phyloP scores from a whole-genome alignment of 2,329 filamentous ascomycete genomes.

The Colletotrichum tofieldiae region DNA sequence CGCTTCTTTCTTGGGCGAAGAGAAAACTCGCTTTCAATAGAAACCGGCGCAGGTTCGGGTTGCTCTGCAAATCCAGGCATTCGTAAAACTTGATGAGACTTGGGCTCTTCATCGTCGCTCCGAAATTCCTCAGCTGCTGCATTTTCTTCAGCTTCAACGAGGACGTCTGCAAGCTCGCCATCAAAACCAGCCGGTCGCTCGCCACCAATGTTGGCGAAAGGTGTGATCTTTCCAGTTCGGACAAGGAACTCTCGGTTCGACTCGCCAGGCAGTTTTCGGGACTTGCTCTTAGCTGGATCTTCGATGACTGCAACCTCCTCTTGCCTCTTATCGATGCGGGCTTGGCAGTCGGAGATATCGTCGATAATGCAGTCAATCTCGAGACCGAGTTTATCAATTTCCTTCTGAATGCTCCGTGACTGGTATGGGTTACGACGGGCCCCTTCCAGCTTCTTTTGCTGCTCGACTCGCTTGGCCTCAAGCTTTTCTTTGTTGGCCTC shows the following conservation, averaged over 20 bases:
- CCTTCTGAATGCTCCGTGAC: conserved; percentile 72
- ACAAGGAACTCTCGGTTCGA: conserved; percentile 91
- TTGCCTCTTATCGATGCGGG: conserved; percentile 84
- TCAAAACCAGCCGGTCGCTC: conserved; percentile 74
- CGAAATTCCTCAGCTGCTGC: conserved; percentile 64
- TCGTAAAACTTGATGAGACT: conserved; percentile 81
- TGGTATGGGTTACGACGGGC: conserved; percentile 63
- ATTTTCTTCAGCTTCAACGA: conserved; percentile 88
- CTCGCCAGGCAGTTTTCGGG: conserved; percentile 81
- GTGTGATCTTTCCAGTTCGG: conserved; percentile 96
- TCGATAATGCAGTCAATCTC: conserved; percentile 76
- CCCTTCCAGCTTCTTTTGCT: conserved; percentile 63
- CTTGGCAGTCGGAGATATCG: conserved; percentile 85
- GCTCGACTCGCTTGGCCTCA: conserved; percentile 74
- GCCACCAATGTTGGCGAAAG: conserved; percentile 85
- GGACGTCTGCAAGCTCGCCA: conserved; percentile 81
- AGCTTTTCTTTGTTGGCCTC: conserved; percentile 71
- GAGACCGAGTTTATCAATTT: conserved; percentile 77
- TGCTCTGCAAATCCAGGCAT: conserved; percentile 79
- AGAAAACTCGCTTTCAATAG: conserved; percentile 69
- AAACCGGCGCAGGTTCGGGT: conserved; percentile 50
- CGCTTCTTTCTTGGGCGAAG: conserved; percentile 72
- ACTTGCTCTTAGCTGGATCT: conserved; percentile 62
- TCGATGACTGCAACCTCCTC: conserved; percentile 64
- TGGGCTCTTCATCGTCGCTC: conserved; percentile 64